Base-by-base conservation (phyloP, 345 rosid genomes). In the Citrus australasica region DNA sequence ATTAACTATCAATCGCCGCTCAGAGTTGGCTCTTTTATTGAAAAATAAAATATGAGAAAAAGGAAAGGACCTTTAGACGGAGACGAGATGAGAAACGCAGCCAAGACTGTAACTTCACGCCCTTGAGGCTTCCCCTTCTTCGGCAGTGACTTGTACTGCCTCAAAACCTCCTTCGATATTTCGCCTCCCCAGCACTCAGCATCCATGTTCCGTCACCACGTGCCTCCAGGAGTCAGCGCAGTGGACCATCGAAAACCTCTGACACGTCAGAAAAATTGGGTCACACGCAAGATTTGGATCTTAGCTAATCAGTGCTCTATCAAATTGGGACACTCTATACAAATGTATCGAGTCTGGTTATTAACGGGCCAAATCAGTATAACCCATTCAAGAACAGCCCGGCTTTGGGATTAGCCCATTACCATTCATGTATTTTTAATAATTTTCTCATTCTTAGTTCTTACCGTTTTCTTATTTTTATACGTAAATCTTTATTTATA, bases 41-140 rank as follows among this genome's bases (percentile, higher is more conserved):
- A 13, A 13, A 27, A 27, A 27, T 1, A 35, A 25, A 24, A 40
- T 9, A 17, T 9, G 6, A 33, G n/a, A 11, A 30, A 25, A 32
- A 75, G 53, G 17, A 53, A 46, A 35, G 4, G 76, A 93, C 97
- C 94, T 83, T 84, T 90, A 75, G 87, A 86, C 79, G 97, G 89
- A 72, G 92, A 92, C 24, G 98, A 92, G 84, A 93, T 56, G 75
- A 93, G 93, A 85, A 93, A 95, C 6, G 96, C 90, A 22, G 97
- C 88, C 73, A 92, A 80, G 28, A 90, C 97, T 69, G 97, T 86
- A 83, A 92, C 92, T 82, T 95, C 97, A 51, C 90, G 88, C 27
- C 98, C 98, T 85, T 93, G 98, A 65, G 99, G 98, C 88, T 94
- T 94, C n/a, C 95, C 97, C 76, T 94, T 92, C 85, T 86, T 92